Evolutionary conservation across 176 grass and related monocot species (phyloP), one percentile per base, ranked within the genome.

Genomic region (Musa beccarii): DNA sequence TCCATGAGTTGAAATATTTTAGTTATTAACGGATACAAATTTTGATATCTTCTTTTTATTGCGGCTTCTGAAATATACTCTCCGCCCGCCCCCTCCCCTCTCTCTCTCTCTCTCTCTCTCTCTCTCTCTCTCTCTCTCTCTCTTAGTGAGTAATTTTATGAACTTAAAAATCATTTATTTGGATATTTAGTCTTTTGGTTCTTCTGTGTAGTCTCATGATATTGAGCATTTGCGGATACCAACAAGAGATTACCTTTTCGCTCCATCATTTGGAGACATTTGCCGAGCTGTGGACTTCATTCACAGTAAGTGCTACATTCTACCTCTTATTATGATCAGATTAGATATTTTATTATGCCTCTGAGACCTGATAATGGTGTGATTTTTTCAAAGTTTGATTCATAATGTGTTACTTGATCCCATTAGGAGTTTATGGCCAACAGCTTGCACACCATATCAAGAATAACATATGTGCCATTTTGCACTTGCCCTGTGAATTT

Each of bases 231-330:
- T 98, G 84, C 75, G 93, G 55, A 82, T 98, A 81, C 88, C 95
- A 64, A 98, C 95, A 29, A 87, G 95, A 87, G 95, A 98, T 87
- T 98, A 98, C 81, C 95, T 98, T 66, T 98, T 91, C 67, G 95
- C 95, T 7, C 95, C 95, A 2, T 93, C 88, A 12, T 67, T 98
- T 56, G 86, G 71, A 51, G 86, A 94, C 65, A 88, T 98, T 29
- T 89, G 95, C 67, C 74, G 65, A 80, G 95, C 95, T 71, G 86
- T 79, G 54, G 86, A 98, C 64, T 98, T 98, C 80, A 91, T 98
- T 74, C 86, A 89, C 68, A 79, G 90, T 98, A 93, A 81, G 95
- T 23, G 79, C 72, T 3, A 26, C 9, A 17, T 52, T 73, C 71
- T 51, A 51, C 13, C n/a, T 4, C 49, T 51, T 49, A 12, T 20